Evolutionary conservation across 2,329 filamentous ascomycete species (phyloP).

Genomic region (Pestalotiopsis sp.): DNA sequence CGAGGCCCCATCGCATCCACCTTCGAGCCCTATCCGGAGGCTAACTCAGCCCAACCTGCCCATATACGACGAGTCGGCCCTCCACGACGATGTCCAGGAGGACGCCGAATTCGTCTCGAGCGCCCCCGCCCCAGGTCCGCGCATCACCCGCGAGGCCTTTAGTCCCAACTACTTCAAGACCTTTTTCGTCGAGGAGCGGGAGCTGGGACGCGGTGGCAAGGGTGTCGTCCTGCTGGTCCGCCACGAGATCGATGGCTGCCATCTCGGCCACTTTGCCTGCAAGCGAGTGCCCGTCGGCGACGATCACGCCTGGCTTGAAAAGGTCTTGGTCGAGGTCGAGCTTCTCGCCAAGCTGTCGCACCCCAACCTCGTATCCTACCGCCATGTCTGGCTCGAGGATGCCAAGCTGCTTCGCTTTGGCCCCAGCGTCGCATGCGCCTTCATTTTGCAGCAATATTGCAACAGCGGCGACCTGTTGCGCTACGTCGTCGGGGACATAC

Average conservation of each 20-base stretch:
- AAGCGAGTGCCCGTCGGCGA: constrained; percentile 95
- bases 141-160: constrained; percentile 85
- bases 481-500: constrained; percentile 73
- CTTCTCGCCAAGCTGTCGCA: constrained; percentile 89
- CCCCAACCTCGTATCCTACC: constrained; percentile 92
- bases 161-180: constrained; percentile 89
- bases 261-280: constrained; percentile 89
- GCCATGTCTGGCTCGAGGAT: constrained; percentile 96
- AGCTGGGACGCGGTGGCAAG: constrained; percentile 87
- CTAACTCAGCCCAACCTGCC: constrained; percentile 47
- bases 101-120: constrained; percentile 54
- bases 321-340: constrained; percentile 90
- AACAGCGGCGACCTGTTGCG: constrained; percentile 88
- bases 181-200: constrained; percentile 87
- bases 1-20: constrained; percentile 36
- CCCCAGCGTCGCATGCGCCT: constrained; percentile 89
- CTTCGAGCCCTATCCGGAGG: constrained; percentile 55
- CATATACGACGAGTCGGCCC: constrained; percentile 18
- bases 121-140: constrained; percentile 56
- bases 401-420: constrained; percentile 81
- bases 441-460: constrained; percentile 97
- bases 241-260: constrained; percentile 86
- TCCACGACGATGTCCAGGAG: constrained; percentile 26
- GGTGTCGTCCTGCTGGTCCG: constrained; percentile 93
- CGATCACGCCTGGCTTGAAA: constrained; percentile 93